phyloP scores from a whole-genome alignment of 495 filamentous ascomycete genomes.

The Daldinia loculata region DNA sequence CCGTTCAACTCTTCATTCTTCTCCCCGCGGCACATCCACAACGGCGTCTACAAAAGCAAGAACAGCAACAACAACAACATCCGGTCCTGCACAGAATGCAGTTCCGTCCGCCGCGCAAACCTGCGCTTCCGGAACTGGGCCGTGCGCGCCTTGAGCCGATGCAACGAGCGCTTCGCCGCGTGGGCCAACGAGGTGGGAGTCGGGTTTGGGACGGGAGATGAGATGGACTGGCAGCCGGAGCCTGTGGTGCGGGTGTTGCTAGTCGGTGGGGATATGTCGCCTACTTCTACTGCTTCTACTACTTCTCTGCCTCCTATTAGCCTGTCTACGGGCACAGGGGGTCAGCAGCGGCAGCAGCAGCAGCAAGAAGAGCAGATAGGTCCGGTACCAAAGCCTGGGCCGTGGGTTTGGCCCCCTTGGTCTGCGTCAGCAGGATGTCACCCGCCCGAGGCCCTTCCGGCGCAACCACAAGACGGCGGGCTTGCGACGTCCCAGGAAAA shows the following conservation, averaged over 20 bases:
- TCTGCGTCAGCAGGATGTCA: not conserved
- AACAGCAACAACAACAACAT: not conserved
- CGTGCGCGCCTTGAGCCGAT: conserved; percentile 5
- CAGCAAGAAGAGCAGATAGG: not conserved
- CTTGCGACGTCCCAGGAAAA: not conserved
- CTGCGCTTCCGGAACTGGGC: conserved; percentile 41
- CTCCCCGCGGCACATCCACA: not conserved
- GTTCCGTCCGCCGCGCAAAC: conserved; percentile 42
- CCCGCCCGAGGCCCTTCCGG: too few species aligned
- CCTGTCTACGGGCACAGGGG: not conserved
- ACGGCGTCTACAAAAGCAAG: not conserved
- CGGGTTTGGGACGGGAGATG: conserved; percentile 37
- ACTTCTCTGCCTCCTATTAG: not conserved
- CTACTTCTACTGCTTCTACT: not conserved
- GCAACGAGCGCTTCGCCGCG: conserved; percentile 29
- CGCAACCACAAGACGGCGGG: not conserved
- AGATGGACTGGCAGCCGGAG: conserved; percentile 55
- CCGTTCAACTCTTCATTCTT: not conserved
- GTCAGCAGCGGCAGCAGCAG: not conserved
- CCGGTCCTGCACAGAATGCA: conserved; percentile 44
- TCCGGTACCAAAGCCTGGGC: conserved; percentile 7
- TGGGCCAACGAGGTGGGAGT: conserved; percentile 50
- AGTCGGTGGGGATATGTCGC: not conserved
- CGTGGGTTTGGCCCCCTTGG: conserved; percentile 26
- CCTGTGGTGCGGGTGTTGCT: conserved; percentile 38